Evolutionary conservation across 495 filamentous ascomycete species (phyloP).

Genomic region (Glonium stellatum): DNA sequence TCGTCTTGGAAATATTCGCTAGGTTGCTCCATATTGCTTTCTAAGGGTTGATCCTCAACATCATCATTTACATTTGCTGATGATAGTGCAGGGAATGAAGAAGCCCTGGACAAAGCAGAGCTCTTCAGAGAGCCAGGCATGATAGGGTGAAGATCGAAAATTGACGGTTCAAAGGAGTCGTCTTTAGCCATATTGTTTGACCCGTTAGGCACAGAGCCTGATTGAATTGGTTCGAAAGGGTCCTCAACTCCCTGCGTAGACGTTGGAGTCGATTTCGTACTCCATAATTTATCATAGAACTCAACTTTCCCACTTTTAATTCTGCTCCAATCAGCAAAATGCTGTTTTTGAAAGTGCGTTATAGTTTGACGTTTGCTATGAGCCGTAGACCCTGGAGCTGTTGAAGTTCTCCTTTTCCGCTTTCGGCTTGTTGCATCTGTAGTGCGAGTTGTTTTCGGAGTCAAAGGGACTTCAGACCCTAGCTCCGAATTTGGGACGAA

Average conservation of each 20-base stretch:
- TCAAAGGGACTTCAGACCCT: background rate
- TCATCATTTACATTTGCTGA: background rate
- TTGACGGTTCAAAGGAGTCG: background rate
- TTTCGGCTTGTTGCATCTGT: conserved; percentile 7
- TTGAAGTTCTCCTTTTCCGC: conserved; percentile 8
- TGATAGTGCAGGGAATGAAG: background rate
- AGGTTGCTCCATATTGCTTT: background rate
- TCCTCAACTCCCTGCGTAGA: background rate
- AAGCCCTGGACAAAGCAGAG: background rate
- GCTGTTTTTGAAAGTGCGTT: background rate
- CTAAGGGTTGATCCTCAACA: too few relatives aligned
- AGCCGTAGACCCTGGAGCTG: background rate
- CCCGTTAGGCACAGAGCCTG: background rate
- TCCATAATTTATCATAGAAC: conserved; percentile 26
- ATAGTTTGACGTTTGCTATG: background rate
- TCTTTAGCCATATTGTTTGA: background rate
- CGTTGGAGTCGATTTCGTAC: conserved; percentile 2
- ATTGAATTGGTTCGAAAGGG: background rate
- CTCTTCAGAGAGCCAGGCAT: background rate
- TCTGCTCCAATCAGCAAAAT: conserved; percentile 60
- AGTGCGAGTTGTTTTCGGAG: background rate
- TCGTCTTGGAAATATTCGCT: conserved; percentile 15
- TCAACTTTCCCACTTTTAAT: conserved; percentile 53
- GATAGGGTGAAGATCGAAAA: conserved; percentile 1
- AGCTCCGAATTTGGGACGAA: background rate